Conservation (phyloP, 2,329 filamentous ascomycete species). For the Septoria linicola region DNA sequence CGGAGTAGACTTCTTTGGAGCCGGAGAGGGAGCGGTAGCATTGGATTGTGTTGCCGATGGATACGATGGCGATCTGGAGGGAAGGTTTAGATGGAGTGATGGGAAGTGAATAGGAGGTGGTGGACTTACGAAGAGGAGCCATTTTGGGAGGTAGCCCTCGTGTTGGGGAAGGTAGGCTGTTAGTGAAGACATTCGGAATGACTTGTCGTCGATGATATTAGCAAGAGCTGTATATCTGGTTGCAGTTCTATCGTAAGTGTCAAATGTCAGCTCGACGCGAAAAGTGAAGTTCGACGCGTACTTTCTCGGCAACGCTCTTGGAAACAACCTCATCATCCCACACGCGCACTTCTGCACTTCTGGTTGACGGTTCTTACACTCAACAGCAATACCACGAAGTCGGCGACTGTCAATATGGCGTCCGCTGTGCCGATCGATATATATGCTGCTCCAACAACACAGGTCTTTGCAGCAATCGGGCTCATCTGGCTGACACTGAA, state of each 20-base stretch:
- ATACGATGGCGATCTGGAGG: slow-evolving; percentile 72
- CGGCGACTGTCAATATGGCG: slow-evolving; percentile 19
- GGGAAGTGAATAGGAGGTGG: slow-evolving; percentile 15
- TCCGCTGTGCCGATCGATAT: slow-evolving; percentile 27
- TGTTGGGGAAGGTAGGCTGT: slow-evolving; percentile 45
- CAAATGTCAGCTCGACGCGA: background rate
- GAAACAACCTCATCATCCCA: slow-evolving; percentile 4
- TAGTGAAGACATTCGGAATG: slow-evolving; percentile 28
- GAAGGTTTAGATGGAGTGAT: slow-evolving; percentile 6
- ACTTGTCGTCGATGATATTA: background rate
- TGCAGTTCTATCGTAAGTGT: background rate
- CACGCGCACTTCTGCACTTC: slow-evolving; percentile 1
- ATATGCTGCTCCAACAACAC: slow-evolving; percentile 36
- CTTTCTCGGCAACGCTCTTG: slow-evolving; percentile 1
- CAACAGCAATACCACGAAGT: slow-evolving; percentile 1
- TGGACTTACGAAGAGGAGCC: slow-evolving; percentile 61
- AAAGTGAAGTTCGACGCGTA: slow-evolving; percentile 5
- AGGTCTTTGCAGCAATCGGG: slow-evolving; percentile 40
- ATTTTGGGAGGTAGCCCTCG: slow-evolving; percentile 60
- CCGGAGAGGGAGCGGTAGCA: slow-evolving; percentile 77
- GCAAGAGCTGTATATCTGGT: background rate
- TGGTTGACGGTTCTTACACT: background rate
- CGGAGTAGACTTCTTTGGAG: slow-evolving; percentile 83
- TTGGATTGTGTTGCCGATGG: slow-evolving; percentile 81
- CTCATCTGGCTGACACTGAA: slow-evolving; percentile 40